Evolutionary conservation across 169 alveolate species (phyloP).

Genomic region (Pseudocohnilembus persalinus): DNA sequence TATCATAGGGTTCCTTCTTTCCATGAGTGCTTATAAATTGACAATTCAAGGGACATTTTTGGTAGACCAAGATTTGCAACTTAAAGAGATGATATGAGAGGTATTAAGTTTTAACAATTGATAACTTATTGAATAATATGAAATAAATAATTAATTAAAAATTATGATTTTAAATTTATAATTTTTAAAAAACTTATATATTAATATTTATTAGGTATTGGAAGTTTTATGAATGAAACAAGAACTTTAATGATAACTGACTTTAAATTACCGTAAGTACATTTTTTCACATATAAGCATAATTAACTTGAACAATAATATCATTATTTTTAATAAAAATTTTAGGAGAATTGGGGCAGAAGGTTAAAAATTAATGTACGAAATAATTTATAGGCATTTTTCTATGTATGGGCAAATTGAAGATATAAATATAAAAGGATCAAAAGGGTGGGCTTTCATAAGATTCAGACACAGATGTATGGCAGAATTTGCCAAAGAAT

Average conservation of each 20-base stretch:
- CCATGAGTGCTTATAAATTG: constrained; percentile 92
- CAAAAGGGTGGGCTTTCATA: constrained; percentile 93
- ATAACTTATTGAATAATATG: no score
- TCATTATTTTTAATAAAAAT: no score
- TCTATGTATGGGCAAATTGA: constrained; percentile 95
- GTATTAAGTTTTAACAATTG: background rate
- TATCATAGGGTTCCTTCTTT: constrained; percentile 96
- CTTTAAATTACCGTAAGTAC: constrained; percentile 71
- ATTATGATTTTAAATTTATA: no score
- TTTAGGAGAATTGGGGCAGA: constrained; percentile 80
- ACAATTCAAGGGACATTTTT: constrained; percentile 94
- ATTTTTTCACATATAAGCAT: no score
- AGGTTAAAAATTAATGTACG: constrained; percentile 88
- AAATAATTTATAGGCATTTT: constrained; percentile 91
- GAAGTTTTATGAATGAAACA: constrained; percentile 95
- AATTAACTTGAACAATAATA: no score
- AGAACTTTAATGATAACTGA: constrained; percentile 94
- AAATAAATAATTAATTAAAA: no score
- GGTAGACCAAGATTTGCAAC: constrained; percentile 97
- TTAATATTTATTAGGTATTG: constrained; percentile 88
- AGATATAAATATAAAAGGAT: constrained; percentile 91
- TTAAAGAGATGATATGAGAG: constrained; percentile 97
- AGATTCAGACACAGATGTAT: constrained; percentile 94
- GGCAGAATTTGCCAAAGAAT: constrained; percentile 99
- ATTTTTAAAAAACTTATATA: no score